Percentiles rank a stretch among this genome's conserved stretches.
These are phyloP conservation scores for Nasturtium officinale DNA, from an alignment of 345 rosid genomes.

Conservation along the genomic window DNA sequence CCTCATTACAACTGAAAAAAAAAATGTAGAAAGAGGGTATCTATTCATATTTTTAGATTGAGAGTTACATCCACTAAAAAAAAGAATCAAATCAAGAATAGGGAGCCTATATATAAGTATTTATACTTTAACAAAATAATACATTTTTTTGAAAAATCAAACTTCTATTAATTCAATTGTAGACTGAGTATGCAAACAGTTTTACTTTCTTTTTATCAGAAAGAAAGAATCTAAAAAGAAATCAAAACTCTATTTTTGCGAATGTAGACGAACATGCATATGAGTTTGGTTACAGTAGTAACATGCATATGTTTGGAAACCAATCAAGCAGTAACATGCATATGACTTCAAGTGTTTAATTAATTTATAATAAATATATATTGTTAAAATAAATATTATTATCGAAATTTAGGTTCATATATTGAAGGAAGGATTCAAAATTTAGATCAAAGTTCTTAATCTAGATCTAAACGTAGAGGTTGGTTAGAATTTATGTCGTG, in stretches of 20 bases:
- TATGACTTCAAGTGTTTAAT: background rate
- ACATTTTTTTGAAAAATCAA: background rate
- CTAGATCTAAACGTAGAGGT: constrained; percentile 42
- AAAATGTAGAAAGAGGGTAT: constrained; percentile 1
- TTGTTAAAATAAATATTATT: background rate
- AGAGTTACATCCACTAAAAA: constrained; percentile 33
- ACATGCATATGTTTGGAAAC: constrained; percentile 28
- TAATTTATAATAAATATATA: background rate
- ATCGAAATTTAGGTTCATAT: background rate
- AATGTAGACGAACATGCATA: constrained; percentile 21
- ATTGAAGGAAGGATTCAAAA: background rate
- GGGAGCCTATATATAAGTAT: constrained; percentile 11
- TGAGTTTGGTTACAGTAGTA: constrained; percentile 29
- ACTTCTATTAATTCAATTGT: constrained; percentile 19
- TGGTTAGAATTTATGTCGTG: constrained; percentile 44
- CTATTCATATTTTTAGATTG: constrained; percentile 24
- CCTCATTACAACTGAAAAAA: background rate
- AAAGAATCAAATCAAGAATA: constrained; percentile 30
- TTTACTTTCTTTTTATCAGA: background rate
- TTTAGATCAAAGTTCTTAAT: constrained; percentile 26
- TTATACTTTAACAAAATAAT: constrained; percentile 24
- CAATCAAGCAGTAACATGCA: constrained; percentile 40
- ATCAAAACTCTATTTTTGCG: background rate
- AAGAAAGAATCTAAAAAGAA: background rate
- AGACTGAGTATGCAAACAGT: constrained; percentile 13